phyloP scores from a whole-genome alignment of 345 rosid genomes.

The Hibiscus mutabilis region DNA sequence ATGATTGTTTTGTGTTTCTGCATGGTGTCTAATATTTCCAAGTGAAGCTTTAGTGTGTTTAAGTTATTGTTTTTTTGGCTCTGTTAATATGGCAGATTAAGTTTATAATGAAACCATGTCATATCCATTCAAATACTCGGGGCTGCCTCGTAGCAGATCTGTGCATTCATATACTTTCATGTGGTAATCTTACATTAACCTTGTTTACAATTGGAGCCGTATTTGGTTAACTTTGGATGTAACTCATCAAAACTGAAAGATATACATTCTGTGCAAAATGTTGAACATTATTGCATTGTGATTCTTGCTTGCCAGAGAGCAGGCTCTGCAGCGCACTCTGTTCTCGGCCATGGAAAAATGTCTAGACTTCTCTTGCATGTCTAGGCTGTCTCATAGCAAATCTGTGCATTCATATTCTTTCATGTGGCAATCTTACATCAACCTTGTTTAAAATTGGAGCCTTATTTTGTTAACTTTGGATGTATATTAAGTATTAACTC shows the following conservation, averaged over 20 bases:
- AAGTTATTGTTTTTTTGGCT: background rate
- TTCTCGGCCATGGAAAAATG: no score
- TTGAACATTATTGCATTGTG: background rate
- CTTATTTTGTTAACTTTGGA: background rate
- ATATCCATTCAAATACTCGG: background rate
- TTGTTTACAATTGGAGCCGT: background rate
- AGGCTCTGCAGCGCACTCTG: background rate
- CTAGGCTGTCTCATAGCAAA: no score
- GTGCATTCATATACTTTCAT: background rate
- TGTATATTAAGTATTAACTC: background rate
- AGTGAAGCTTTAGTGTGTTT: background rate
- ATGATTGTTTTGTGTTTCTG: background rate
- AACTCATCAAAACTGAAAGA: background rate
- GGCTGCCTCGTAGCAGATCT: background rate
- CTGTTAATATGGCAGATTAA: background rate
- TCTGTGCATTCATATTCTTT: no score
- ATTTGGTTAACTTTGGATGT: background rate
- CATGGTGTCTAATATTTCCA: background rate
- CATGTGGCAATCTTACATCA: background rate
- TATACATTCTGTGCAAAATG: background rate
- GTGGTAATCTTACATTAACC: background rate
- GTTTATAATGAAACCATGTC: background rate
- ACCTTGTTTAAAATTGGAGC: background rate
- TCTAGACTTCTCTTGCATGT: no score
- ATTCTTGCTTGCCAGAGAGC: background rate